These are phyloP conservation scores for Perkinsus olseni DNA, from an alignment of 169 alveolate species.

Conservation along the genomic window DNA sequence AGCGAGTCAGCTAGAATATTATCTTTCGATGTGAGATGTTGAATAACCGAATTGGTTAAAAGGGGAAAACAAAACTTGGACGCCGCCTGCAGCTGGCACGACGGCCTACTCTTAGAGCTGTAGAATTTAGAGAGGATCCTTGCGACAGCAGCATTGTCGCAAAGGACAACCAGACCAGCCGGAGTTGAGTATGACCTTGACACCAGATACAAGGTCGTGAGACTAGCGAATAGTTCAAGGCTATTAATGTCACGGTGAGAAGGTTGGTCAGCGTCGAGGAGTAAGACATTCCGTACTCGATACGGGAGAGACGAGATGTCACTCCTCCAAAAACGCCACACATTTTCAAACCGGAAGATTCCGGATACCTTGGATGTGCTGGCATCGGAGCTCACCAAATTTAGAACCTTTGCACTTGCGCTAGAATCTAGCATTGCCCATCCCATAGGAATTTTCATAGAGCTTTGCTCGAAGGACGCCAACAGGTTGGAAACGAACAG, in stretches of 20 bases:
- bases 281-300: neutral
- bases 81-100: neutral
- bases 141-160: neutral
- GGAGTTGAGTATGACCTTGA: too few relatives aligned
- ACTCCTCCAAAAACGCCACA: too few relatives aligned
- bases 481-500: too few relatives aligned
- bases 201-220: neutral
- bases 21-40: neutral
- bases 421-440: too few relatives aligned
- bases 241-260: neutral
- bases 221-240: neutral
- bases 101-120: neutral
- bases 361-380: too few relatives aligned
- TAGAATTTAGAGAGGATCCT: neutral
- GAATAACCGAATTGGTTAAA: too few relatives aligned
- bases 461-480: too few relatives aligned
- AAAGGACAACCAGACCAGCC: neutral
- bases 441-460: too few relatives aligned
- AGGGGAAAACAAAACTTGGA: neutral
- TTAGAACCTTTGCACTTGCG: too few relatives aligned
- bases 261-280: neutral
- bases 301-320: neutral
- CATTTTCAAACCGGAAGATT: too few relatives aligned
- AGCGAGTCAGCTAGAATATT: neutral
- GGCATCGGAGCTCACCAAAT: too few relatives aligned